These are phyloP conservation scores for Hypoxylon sp. DNA, from an alignment of 2,329 filamentous ascomycete genomes.

Conservation along the genomic window DNA sequence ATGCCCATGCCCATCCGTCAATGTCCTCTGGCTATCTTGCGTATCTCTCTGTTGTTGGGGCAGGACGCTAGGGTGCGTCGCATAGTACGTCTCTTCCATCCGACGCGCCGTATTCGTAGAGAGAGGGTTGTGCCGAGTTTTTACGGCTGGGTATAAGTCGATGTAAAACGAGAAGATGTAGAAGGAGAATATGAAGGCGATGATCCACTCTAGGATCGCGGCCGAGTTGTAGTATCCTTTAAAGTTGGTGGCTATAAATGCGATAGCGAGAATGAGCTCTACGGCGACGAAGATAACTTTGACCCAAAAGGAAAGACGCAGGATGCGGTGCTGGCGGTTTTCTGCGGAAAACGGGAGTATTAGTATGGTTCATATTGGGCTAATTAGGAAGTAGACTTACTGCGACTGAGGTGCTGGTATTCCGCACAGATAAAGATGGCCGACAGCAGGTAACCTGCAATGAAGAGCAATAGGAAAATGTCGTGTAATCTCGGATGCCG, in stretches of 20 bases:
- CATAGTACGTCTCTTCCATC: constrained; percentile 50
- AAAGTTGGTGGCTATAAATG: constrained; percentile 75
- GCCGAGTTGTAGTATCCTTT: constrained; percentile 71
- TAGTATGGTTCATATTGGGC: neutral
- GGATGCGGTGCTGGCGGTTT: constrained; percentile 80
- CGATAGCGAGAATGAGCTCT: constrained; percentile 80
- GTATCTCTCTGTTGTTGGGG: constrained; percentile 42
- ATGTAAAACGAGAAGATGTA: constrained; percentile 90
- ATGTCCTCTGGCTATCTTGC: constrained; percentile 51
- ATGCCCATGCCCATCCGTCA: constrained; percentile 44
- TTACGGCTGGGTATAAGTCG: constrained; percentile 85
- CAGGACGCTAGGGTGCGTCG: constrained; percentile 33
- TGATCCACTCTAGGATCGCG: constrained; percentile 83
- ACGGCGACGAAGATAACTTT: constrained; percentile 88
- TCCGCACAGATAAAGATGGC: constrained; percentile 92
- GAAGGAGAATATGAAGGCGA: constrained; percentile 88
- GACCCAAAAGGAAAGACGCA: constrained; percentile 86
- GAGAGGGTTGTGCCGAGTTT: constrained; percentile 60
- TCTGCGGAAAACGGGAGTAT: constrained; percentile 57
- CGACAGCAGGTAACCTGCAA: constrained; percentile 86
- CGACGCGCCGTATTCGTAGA: constrained; percentile 47
- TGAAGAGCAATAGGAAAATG: constrained; percentile 85
- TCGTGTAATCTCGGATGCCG: constrained; percentile 78
- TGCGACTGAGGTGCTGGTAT: constrained; percentile 86
- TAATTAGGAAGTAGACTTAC: constrained; percentile 58